Evolutionary conservation across 768 basidiomycete species (phyloP), one percentile per base, ranked within the genome.

Genomic region (Hericium coralloides): DNA sequence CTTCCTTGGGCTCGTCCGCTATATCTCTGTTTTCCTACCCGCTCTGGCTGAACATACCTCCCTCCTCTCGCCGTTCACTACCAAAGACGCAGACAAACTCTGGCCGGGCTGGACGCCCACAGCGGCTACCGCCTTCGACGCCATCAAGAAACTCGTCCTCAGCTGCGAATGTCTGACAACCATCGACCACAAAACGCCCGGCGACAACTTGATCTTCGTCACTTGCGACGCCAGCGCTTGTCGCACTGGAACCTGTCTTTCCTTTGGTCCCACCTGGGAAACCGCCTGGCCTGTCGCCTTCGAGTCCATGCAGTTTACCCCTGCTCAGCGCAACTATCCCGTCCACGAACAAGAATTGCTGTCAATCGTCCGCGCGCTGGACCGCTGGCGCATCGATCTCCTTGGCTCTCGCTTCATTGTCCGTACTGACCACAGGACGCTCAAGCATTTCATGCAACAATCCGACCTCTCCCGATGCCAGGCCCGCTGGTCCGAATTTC

Each of bases 131-230:
- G 55, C 55, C 2, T 59, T 59, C 41, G 36, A 56, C n/a, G 55
- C 45, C 12, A 45, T 59, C 22, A 59, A 59, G 45, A 17, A 4
- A 14, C 25, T 56, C 4, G 55, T 59, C n/a, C 10, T 54, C 38
- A 10, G 38, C 41, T 38, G 53, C 20, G 48, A 55, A 14, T 55
- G 53, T n/a, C 53, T 55, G 2, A 55, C 53, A 2, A 49, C 39
- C 10, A 41, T 41, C 39, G 39, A 41, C 39, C 39, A 41, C n/a
- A 4, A 41, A 12, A 41, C 3, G 2, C 12, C n/a, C 4, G 39
- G 39, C n/a, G 10, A 41, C 10, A 41, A 41, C 39, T 3, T 3
- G 12, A n/a, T 41, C 39, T 41, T 41, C 10, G 39, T 41, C n/a
- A 41, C 39, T 12, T 14, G 14, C 39, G 39, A 41, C 10, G 39